These are phyloP conservation scores for Kwoniella bestiolae DNA, from an alignment of 768 basidiomycete species.

Conservation along the genomic window DNA sequence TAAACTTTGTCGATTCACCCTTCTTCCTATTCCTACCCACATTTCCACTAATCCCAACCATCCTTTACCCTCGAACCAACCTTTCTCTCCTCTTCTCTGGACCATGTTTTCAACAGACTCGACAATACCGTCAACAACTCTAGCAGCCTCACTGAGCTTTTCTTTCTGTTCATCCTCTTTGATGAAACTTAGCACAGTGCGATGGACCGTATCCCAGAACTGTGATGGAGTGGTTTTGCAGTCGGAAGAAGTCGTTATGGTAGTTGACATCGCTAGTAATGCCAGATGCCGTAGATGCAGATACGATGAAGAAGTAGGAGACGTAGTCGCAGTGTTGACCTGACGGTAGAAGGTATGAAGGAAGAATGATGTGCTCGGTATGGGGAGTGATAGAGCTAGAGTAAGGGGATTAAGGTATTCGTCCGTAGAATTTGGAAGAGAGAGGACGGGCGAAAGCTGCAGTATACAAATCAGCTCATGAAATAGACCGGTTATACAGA, in stretches of 20 bases:
- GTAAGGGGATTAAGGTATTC: constrained; percentile 22
- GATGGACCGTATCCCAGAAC: constrained; percentile 33
- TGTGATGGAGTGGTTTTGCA: constrained; percentile 20
- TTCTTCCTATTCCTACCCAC: constrained; percentile 47
- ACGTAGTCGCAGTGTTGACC: constrained; percentile 5
- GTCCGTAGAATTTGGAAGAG: neutral
- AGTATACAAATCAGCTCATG: neutral
- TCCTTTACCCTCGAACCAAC: constrained; percentile 39
- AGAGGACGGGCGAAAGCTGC: neutral
- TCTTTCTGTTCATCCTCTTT: constrained; percentile 14
- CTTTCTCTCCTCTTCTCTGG: constrained; percentile 10
- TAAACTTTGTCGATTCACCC: constrained; percentile 39
- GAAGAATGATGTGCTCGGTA: neutral
- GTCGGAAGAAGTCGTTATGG: constrained; percentile 9
- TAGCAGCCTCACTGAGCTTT: constrained; percentile 10
- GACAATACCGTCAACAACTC: constrained; percentile 18
- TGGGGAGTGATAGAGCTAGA: constrained; percentile 21
- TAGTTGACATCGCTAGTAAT: constrained; percentile 9
- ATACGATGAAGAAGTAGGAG: neutral
- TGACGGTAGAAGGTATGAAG: constrained; percentile 21
- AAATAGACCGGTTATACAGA: neutral
- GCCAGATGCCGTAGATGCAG: constrained; percentile 15
- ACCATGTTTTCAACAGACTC: constrained; percentile 33
- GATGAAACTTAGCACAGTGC: constrained; percentile 6
- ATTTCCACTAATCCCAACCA: constrained; percentile 47